A percentile compares a stretch with the other conserved stretches of the same genome.
These are phyloP conservation scores for Hypoxylon lienhwacheense DNA, from an alignment of 495 filamentous ascomycete species.

Conservation along the genomic window DNA sequence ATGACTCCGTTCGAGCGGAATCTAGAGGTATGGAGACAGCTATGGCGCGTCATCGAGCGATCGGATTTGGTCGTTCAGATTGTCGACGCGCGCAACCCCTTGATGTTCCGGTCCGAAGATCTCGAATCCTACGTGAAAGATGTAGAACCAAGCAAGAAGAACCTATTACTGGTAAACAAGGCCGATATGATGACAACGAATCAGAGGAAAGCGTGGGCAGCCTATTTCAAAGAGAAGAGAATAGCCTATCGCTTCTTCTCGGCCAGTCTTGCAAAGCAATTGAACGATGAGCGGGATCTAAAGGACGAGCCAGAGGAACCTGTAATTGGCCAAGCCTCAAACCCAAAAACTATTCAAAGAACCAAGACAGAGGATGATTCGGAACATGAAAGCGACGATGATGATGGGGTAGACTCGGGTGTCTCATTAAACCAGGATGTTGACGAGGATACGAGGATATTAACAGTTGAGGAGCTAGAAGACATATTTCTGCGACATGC, in stretches of 20 bases:
- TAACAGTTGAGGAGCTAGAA: slow-evolving; percentile 91
- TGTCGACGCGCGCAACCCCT: slow-evolving; percentile 93
- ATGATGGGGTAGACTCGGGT: slow-evolving; percentile 45
- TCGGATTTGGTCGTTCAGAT: slow-evolving; percentile 97
- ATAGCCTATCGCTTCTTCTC: slow-evolving; percentile 97
- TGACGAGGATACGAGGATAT: slow-evolving; percentile 72
- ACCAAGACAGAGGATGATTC: slow-evolving; percentile 15
- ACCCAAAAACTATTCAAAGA: slow-evolving; percentile 37
- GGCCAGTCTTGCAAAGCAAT: slow-evolving; percentile 84
- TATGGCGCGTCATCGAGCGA: slow-evolving; percentile 98
- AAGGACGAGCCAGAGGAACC: slow-evolving; percentile 50
- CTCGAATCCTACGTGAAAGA: slow-evolving; percentile 93
- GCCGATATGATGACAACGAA: slow-evolving; percentile 96
- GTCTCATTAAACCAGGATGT: slow-evolving; percentile 38
- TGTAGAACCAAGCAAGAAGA: slow-evolving; percentile 83
- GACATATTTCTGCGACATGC: slow-evolving; percentile 78
- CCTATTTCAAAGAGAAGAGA: slow-evolving; percentile 76
- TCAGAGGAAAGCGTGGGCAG: slow-evolving; percentile 84
- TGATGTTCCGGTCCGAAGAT: slow-evolving; percentile 93
- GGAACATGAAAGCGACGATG: slow-evolving; percentile 39
- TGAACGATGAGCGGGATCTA: slow-evolving; percentile 67
- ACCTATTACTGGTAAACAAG: slow-evolving; percentile 95
- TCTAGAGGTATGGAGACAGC: slow-evolving; percentile 95
- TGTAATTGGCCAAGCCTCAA: slow-evolving; percentile 32
- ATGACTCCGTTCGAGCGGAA: slow-evolving; percentile 99